Base-by-base conservation (phyloP, 495 filamentous ascomycete genomes). In the Neurospora intermedia region DNA sequence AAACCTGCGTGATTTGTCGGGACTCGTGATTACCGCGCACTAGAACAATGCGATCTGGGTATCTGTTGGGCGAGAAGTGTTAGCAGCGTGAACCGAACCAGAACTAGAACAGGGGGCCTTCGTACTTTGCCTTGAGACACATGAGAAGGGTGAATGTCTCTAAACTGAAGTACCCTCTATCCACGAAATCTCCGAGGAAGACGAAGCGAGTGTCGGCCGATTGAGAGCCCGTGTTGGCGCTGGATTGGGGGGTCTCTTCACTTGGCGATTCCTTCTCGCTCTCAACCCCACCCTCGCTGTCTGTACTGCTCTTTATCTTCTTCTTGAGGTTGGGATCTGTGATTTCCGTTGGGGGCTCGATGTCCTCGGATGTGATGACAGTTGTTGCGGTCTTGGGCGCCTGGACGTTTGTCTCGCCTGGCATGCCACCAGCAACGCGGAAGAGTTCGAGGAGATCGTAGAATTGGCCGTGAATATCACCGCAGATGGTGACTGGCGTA, bases 381-480 rank as follows among this genome's bases (percentile, higher is more conserved):
- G 88, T 85, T 0, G 89, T 85, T 38, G 87, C 85, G 1, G 87
- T 89, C 71, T 88, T 86, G 10, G 92, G 91, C 6, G 85, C 79
- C 76, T 92, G 87, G 3, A 87, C 87, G 45, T 88, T 85, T 15
- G 88, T 87, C 75, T 95, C 90, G 75, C 92, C 91, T 16, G 96
- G 96, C 90, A 98, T 96, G 73, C 96, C 96, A 70, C 96, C 96
- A 27, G 94, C 94, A 7, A 99, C 94, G 54, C 93, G 91, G 84
- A 99, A 99, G 40, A 99, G 89, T 82, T 99, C 96, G 69, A 98
- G 88, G 8, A 99, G 87, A 82, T 99, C 96, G 86, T 98, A 99
- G 83, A 98, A 99, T 84, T 99, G 96, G 78, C 96, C 96, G 83
- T 99, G 96, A 77, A 99, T 97, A 80, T 99, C 96, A 78, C 96